Evolutionary conservation across 306 rosid genomes (phyloP), one percentile per base, ranked within the genome.

Genomic region (Castanea mollissima): DNA sequence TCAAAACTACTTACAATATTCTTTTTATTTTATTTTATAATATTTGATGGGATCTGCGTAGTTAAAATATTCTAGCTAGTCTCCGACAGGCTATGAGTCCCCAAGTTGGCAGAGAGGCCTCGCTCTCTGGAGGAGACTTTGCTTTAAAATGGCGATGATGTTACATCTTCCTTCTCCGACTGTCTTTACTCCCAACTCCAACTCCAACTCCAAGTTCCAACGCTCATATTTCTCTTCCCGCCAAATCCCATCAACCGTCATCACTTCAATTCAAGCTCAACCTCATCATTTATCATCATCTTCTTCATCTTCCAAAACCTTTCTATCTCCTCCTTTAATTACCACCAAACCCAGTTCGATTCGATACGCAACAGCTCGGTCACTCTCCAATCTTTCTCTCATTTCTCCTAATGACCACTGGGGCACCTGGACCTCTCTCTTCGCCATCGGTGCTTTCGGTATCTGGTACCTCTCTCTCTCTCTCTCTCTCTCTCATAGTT

Each of bases 391-490:
- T 72, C 73, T 19, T 21, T 92, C 96, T 56, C 89, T 92, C 55
- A 76, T 92, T 75, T 81, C 93, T 72, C 88, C 96, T 2, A 78
- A 83, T 18, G 97, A 92, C 38, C 84, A 88, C 54, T 92, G 92
- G 96, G 94, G 94, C 70, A 91, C 74, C 81, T 92, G 92, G 96
- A 82, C 92, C 29, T 87, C 83, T 64, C 88, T 91, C 78, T 89
- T 91, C 63, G 87, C 94, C 52, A 49, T 83, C 1, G 93, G 89
- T 6, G 94, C 96, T 29, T 86, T 92, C 20, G 96, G 96, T 73
- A 67, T 92, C 80, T 92, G 97, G 94, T 88, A 75, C 80, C 27
- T 16, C 54, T n/a, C 27, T n/a, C 68, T 34, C 51, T n/a, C 27
- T n/a, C 68, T 34, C 51, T 16, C 79, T 12, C 55, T 68, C 41